These are phyloP conservation scores for Gremmenia infestans DNA, from an alignment of 2,329 filamentous ascomycete species.

Conservation along the genomic window DNA sequence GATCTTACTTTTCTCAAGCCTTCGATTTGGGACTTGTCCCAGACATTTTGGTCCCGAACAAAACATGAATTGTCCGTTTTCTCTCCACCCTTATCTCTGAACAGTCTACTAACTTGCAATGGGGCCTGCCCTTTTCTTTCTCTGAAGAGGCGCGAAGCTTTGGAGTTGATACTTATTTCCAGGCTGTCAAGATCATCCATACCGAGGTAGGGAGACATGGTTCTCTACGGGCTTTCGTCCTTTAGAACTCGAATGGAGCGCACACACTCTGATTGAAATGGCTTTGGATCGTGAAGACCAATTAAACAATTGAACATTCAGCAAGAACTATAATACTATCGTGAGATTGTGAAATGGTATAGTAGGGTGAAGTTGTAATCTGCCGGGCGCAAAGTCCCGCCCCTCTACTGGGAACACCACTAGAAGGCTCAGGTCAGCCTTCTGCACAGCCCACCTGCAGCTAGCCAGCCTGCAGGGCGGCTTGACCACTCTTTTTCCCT, in stretches of 20 bases:
- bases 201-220: background rate
- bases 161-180: conserved; percentile 6
- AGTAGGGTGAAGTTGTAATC: background rate
- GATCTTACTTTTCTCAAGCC: conserved; percentile 1
- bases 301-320: background rate
- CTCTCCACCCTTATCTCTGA: background rate
- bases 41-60: conserved; percentile 3
- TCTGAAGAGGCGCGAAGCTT: conserved; percentile 13
- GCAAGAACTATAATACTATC: background rate
- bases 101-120: conserved; percentile 8
- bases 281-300: background rate
- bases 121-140: conserved; percentile 4
- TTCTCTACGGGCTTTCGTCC: background rate
- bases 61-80: background rate
- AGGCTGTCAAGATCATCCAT: conserved; percentile 11
- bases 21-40: background rate
- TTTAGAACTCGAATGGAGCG: no score
- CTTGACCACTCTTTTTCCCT: no score
- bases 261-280: no score
- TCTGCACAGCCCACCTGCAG: no score
- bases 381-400: background rate
- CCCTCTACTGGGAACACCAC: background rate
- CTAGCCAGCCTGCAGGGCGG: no score
- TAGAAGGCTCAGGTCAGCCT: no score
- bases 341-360: background rate